Base-by-base conservation (phyloP, 1,139 yeast species). In the Yamadazyma friedrichii region DNA sequence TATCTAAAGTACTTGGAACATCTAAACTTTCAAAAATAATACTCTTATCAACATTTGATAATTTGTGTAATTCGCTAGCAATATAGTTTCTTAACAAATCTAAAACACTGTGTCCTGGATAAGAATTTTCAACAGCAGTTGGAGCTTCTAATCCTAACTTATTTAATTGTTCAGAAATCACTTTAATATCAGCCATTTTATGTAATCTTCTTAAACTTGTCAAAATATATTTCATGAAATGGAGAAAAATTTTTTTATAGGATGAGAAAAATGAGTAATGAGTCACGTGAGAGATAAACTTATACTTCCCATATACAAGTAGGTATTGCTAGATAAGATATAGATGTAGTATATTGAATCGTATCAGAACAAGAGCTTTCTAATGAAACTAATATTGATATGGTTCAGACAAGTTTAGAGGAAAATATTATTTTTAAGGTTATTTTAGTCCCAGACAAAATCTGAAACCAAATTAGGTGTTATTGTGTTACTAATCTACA, bases 61-160 rank as follows among this genome's bases (percentile, higher is more conserved):
- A 72, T 49, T 76, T 71, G 48, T 86, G 74, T 48, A 93, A 76
- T 62, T 91, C 93, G 46, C 78, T 76, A 38, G 96, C 71, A 60
- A 94, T 88, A 65, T 88, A 89, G 62, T 89, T 87, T 73, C 98
- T 86, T 74, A 85, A 80, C 33, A 88, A 73, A 58, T 89, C 97
- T 48, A 82, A 78, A 5, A 89, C 82, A 62, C 87, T 88, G 59
- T 70, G 71, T 38, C 76, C 78, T n/a, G 95, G 94, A 54, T 66
- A 75, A 0, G 95, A 81, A 15, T 56, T 61, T 33, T 42, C 49
- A 8, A 59, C 41, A 9, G 54, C 32, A 9, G 52, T 42, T 5
- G 74, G 70, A 41, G 58, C 59, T 17, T 52, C 44, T 47, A 71
- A 63, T 12, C 76, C 77, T 44, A 71, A 56, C 35, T 62, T 56